Base-by-base conservation (phyloP, 495 filamentous ascomycete genomes). In the Penicillium manginii region DNA sequence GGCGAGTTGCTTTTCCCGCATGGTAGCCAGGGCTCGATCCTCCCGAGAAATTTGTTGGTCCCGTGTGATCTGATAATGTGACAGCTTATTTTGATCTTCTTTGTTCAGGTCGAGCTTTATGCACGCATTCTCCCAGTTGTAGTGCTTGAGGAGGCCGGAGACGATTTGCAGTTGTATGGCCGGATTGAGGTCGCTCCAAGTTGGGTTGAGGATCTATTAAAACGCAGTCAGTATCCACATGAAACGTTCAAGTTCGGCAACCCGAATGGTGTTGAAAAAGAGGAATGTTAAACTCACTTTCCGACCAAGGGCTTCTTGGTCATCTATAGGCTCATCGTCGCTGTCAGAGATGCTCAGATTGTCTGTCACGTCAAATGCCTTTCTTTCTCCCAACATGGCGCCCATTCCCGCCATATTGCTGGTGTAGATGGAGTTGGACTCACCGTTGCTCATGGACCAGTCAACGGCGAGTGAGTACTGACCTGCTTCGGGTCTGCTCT, bases 81-180 rank as follows among this genome's bases (percentile, higher is more conserved):
- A 23, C 31, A 70, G 21, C 6, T 63, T 54, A 4, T 49, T 40
- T 18, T 50, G 47, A 5, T 78, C 72, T 21, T 62, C 35, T 14
- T 11, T 8, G 3, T 40, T 64, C 9, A 81, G 43, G 0, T 61
- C 70, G 22, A 81, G 68, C 58, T 64, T 58, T 3, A 40, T 33
- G 39, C 51, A 60, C 3, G 61, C 50, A 4, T 22, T 54, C 1
- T 50, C n/a, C 64, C 69, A 71, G 8, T 17, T 61, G 37, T 54
- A 19, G 11, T 21, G 32, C 15, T 66, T 53, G n/a, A 74, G 50
- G 14, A 76, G 60, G 40, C 71, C 76, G 12, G 67, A 55, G 12
- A 72, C 47, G 22, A 77, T 76, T 40, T 81, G 76, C 0, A 71
- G 57, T 58, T 74, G 69, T 21, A 81, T 58, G 2, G 64, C 60